Base-by-base conservation (phyloP, 1,284 basidiomycete genomes). In the Rhizoctonia solani region DNA sequence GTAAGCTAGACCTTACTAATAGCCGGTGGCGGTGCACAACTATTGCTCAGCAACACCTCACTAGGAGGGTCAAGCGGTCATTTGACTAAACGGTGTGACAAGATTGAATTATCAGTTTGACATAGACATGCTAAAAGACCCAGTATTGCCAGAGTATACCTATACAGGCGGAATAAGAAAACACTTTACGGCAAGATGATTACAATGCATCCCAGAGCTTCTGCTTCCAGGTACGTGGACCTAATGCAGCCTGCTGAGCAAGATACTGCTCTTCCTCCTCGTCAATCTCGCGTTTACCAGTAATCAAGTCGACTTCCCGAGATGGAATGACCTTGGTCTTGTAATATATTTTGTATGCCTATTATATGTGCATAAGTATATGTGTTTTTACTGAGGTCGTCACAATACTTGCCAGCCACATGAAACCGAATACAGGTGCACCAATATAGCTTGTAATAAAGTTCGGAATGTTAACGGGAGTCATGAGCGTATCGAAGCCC, bases 221-320 rank as follows among this genome's bases (percentile, higher is more conserved):
- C 49, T 72, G 70, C 67, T 66, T 68, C 29, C 63, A 54, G 42
- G 71, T 70, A 21, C 52, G 66, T 9, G 71, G 71, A 19, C 70
- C 71, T 25, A 44, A 47, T 27, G 63, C 68, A 30, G 76, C 79
- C 72, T 83, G 77, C 63, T 77, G 76, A 41, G 74, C 75, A 58
- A 81, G 69, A 71, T 79, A 84, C 63, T 74, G 76, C 71, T 80
- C 80, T 72, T 89, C 85, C 71, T 87, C 84, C 68, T 88, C 87
- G 70, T 87, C 82, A 69, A 90, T 88, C 73, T 84, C 83, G 52
- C 82, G 79, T 42, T 85, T 79, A 29, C 87, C 89, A 14, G 84
- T 83, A 41, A 84, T 74, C 34, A 91, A 80, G 73, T 90, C 89
- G 68, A 90, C 85, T 68, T 86, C 79, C 25, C 78, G 75, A 2